Conservation (phyloP, 2,329 filamentous ascomycete species). For the Pseudogymnoascus pannorum region DNA sequence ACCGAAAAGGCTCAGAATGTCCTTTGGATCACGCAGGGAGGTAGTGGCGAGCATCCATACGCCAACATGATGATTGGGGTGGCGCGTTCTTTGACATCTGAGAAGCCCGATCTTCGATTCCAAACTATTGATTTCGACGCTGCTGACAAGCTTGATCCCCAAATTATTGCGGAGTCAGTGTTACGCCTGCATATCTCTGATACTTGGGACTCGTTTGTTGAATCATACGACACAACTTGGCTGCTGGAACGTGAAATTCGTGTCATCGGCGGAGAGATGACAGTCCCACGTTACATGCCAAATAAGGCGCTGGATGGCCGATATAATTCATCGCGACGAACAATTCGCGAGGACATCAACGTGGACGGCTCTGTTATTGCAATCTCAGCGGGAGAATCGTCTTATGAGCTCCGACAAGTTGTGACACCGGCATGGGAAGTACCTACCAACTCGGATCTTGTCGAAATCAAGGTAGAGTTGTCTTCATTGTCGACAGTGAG, state of each 20-base stretch:
- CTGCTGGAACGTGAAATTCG: constrained; percentile 10
- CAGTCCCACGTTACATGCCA: constrained; percentile 3
- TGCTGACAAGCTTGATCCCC: background rate
- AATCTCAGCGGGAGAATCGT: background rate
- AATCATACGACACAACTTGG: constrained; percentile 10
- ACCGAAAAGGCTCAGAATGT: constrained; percentile 2
- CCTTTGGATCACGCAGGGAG: constrained; percentile 11
- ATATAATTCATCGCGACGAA: constrained; percentile 10
- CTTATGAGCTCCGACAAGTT: constrained; percentile 7
- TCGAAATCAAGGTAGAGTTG: background rate
- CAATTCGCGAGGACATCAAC: background rate
- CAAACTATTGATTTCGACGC: constrained; percentile 11
- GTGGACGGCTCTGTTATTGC: background rate
- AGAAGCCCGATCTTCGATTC: constrained; percentile 3
- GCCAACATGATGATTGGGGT: constrained; percentile 11
- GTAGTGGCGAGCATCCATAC: constrained; percentile 9
- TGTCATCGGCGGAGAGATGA: background rate
- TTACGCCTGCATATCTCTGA: constrained; percentile 10
- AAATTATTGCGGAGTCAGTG: constrained; percentile 7
- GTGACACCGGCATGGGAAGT: background rate
- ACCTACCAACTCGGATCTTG: background rate
- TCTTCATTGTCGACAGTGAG: constrained; percentile 5
- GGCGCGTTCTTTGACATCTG: constrained; percentile 3
- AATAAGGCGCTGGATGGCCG: background rate
- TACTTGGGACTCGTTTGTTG: background rate